A percentile compares a stretch with the other conserved stretches of the same genome.
Conservation (phyloP, 108 stramenopile genomes). For the Stephanodiscus triporus region DNA sequence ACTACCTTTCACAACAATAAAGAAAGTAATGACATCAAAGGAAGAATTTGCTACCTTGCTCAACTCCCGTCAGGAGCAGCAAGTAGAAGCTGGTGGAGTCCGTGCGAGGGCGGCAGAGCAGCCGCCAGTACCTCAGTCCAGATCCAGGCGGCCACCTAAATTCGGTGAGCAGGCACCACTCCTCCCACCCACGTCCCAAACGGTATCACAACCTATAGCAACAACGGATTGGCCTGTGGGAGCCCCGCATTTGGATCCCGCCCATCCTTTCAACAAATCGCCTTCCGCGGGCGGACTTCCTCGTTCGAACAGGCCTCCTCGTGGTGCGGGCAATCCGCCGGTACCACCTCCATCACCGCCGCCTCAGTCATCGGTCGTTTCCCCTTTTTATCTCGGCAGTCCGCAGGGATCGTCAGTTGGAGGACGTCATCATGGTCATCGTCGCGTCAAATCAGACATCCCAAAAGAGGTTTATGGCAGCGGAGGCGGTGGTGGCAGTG, state of each 20-base stretch:
- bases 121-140: background rate
- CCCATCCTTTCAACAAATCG: constrained; percentile 17
- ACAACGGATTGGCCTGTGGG: too few relatives aligned
- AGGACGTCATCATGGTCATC: constrained; percentile 15
- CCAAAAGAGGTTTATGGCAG: constrained; percentile 11
- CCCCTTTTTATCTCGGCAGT: background rate
- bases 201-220: background rate
- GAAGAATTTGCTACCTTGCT: constrained; percentile 39
- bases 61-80: constrained; percentile 16
- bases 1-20: background rate
- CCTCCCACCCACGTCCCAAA: constrained; percentile 2
- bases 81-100: background rate
- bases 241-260: constrained; percentile 18
- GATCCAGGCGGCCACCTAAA: constrained; percentile 23
- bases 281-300: background rate
- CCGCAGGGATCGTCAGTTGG: background rate
- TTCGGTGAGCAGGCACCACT: constrained; percentile 27
- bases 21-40: constrained; percentile 22
- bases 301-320: constrained; percentile 5
- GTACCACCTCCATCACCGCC: constrained; percentile 1
- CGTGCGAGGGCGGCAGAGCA: background rate
- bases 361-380: background rate
- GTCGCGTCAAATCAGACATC: constrained; percentile 41
- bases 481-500: background rate
- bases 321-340: background rate